These are phyloP conservation scores for Schrenkiella parvula DNA, from an alignment of 345 rosid genomes.

Conservation along the genomic window DNA sequence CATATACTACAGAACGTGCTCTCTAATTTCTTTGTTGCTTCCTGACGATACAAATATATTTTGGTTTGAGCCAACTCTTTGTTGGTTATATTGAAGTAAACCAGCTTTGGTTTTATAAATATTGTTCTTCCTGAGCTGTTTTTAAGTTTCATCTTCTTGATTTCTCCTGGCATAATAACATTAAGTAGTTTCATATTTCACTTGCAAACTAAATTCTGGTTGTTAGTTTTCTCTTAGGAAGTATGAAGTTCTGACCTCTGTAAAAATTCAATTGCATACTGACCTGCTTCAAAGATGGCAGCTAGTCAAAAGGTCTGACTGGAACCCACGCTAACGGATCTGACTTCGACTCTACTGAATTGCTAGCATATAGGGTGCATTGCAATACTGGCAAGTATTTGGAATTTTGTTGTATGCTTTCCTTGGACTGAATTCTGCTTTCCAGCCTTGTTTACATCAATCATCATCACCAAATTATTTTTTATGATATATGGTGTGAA, in stretches of 20 bases:
- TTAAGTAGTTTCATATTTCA: slow-evolving; percentile 1
- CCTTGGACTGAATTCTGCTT: slow-evolving; percentile 13
- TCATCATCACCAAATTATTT: neutral
- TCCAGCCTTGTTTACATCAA: neutral
- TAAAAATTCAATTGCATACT: slow-evolving; percentile 23
- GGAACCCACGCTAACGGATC: slow-evolving; percentile 33
- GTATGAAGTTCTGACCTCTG: slow-evolving; percentile 27
- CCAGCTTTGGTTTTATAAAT: slow-evolving; percentile 5
- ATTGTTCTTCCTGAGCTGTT: neutral
- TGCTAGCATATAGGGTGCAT: slow-evolving; percentile 33
- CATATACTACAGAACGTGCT: slow-evolving; percentile 13
- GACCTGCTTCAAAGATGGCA: slow-evolving; percentile 36
- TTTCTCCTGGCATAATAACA: neutral
- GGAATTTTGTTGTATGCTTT: slow-evolving; percentile 18
- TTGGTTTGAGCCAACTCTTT: slow-evolving; percentile 7
- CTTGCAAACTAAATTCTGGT: slow-evolving; percentile 23
- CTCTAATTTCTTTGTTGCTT: neutral
- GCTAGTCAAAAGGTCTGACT: slow-evolving; percentile 35
- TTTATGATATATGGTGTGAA: slow-evolving; percentile 3
- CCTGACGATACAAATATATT: slow-evolving; percentile 12
- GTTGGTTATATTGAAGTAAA: neutral
- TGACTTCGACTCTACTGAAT: slow-evolving; percentile 32
- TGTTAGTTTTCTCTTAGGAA: slow-evolving; percentile 30
- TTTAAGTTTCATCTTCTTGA: slow-evolving; percentile 1
- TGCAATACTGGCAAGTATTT: slow-evolving; percentile 36